Base-by-base conservation (phyloP, 2,329 filamentous ascomycete genomes). In the Curvularia eragrostidis region DNA sequence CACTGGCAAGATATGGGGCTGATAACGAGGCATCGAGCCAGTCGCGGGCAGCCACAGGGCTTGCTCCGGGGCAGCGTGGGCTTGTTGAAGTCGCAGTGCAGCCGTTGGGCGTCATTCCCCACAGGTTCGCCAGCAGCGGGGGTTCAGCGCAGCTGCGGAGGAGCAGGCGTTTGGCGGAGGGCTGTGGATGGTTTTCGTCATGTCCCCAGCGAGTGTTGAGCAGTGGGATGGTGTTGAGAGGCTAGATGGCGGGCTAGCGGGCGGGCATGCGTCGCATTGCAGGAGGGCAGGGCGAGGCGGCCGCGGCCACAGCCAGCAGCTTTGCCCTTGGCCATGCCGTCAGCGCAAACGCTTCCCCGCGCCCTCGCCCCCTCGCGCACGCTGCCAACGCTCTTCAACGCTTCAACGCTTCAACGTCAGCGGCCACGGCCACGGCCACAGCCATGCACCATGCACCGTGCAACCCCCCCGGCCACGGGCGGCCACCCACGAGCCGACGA, bases 211-310 rank as follows among this genome's bases (percentile, higher is more conserved):
- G 30, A 9, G 41, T 18, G 21, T 44, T 26, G 56, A 43, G 50
- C 21, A 32, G 21, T 34, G 52, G 38, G 47, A 38, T 68, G 62
- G 65, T 69, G 68, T 70, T 70, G 68, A 70, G 68, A 57, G 58
- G 58, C 68, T 70, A 68, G 62, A 34, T 30, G n/a, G 55, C 59
- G 42, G 43, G 26, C 52, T 26, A 56, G 56, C 21, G 41, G 36
- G 48, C 49, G 52, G 21, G 43, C 39, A 32, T 42, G 44, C 28
- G 32, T 46, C 18, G 53, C 39, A 28, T 13, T 42, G 46, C 52
- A 54, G 2, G 12, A 28, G n/a, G 6, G 18, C 12, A 21, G 18
- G 10, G 28, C 44, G 15, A 30, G 44, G 23, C 48, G 46, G 38
- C n/a, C 41, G 18, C 21, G 18, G 43, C 39, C 36, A 39, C n/a